Base-by-base conservation (phyloP, 2,329 filamentous ascomycete species). In the Epichloe glyceriae region DNA sequence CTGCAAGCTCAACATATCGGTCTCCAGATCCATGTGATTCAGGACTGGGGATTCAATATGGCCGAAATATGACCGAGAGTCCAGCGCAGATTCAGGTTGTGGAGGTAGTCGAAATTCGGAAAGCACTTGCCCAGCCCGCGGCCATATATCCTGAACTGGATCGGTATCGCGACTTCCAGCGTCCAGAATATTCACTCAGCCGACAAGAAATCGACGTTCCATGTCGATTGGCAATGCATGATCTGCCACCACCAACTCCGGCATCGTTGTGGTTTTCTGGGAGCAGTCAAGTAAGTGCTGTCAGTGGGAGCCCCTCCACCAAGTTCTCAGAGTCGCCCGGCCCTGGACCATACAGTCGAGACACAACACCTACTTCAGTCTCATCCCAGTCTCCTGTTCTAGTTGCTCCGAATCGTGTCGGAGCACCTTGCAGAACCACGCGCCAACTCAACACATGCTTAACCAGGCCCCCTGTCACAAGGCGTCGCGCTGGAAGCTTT, bases 311-410 rank as follows among this genome's bases (percentile, higher is more conserved):
- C 52, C 84, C 85, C 38, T 89, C 85, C 4, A 88, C 86, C 2
- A 74, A 82, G 54, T 88, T 85, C 59, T 87, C 84, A 2, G 85
- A 81, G 51, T 89, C 86, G 0, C 80, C 80, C 1, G 78, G 79
- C 1, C 80, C 83, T 11, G 79, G 83, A 2, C 70, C 80, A 5
- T 89, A 88, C 65, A 89, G 85, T 61, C 76, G 85, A 55, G 84
- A 86, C 53, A 88, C 85, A 1, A 89, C 86, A 3, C 86, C 86
- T 6, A 88, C 85, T 4, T 89, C 86, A 10, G 82, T 86, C 55
- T 85, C 82, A 7, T 89, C 86, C 1, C 83, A 85, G 58, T 89
- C 85, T 15, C 83, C 86, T 3, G 76, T 79, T 3, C 64, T 83
- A 4, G 66, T 79, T 62, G 74, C 60, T 54, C 78, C 67, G 50